These are phyloP conservation scores for Juncus inflexus DNA, from an alignment of 176 grass and related monocot genomes.

Conservation along the genomic window DNA sequence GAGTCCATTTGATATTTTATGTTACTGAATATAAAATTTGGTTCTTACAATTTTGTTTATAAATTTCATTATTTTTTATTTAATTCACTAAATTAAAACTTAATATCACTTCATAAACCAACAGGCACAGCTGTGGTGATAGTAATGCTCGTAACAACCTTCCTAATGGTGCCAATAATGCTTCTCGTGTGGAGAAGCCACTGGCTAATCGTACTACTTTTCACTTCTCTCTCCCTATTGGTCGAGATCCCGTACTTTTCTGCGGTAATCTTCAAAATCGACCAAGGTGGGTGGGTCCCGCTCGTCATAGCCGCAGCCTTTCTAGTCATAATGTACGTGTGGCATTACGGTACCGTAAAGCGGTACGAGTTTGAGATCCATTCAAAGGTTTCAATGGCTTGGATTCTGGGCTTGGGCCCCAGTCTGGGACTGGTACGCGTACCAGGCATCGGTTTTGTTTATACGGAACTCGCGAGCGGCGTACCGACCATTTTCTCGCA, in stretches of 20 bases:
- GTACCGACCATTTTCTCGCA: slow-evolving; percentile 95
- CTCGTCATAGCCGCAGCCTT: slow-evolving; percentile 68
- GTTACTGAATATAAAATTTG: too few species aligned
- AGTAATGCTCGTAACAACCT: slow-evolving; percentile 95
- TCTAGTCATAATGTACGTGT: slow-evolving; percentile 90
- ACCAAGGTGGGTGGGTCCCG: slow-evolving; percentile 92
- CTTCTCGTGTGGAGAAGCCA: slow-evolving; percentile 93
- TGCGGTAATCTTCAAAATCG: slow-evolving; percentile 82
- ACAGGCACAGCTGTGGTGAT: slow-evolving; percentile 92
- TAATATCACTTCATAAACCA: slow-evolving; percentile 19
- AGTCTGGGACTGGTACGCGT: slow-evolving; percentile 90
- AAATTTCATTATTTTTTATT: too few species aligned
- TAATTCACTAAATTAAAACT: slow-evolving; percentile 4
- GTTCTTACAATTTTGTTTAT: too few species aligned
- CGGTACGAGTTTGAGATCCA: slow-evolving; percentile 96
- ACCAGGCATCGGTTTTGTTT: slow-evolving; percentile 92
- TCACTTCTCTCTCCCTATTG: slow-evolving; percentile 65
- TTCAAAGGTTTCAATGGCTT: slow-evolving; percentile 97
- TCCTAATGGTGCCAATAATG: slow-evolving; percentile 98
- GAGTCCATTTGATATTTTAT: too few species aligned
- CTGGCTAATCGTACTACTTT: slow-evolving; percentile 62
- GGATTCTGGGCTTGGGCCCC: slow-evolving; percentile 90
- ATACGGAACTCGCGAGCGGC: slow-evolving; percentile 89
- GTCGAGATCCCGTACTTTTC: slow-evolving; percentile 92
- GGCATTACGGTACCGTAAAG: slow-evolving; percentile 91